These are phyloP conservation scores for Anisodus acutangulus DNA, from an alignment of 257 asterid species.

Conservation along the genomic window DNA sequence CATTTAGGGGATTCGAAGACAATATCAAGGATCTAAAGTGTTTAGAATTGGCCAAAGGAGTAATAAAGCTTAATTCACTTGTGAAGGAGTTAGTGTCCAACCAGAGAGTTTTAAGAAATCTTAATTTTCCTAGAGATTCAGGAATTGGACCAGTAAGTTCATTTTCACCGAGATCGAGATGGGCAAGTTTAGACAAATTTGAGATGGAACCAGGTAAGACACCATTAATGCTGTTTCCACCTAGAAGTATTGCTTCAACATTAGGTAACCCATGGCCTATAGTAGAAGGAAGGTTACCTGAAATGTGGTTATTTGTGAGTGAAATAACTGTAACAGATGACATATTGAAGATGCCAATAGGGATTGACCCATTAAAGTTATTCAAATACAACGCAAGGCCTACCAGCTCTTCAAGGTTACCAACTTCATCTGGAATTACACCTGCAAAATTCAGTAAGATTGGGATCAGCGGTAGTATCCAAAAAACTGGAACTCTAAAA, in stretches of 20 bases:
- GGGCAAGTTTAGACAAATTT: conserved; percentile 25
- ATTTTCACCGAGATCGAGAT: not conserved
- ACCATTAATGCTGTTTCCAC: conserved; percentile 21
- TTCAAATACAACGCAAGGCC: conserved; percentile 27
- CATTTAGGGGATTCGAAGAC: not conserved
- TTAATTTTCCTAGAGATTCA: conserved; percentile 26
- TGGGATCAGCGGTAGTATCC: too few species aligned
- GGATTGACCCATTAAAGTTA: conserved; percentile 38
- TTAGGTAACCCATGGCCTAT: conserved; percentile 27
- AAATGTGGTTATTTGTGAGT: conserved; percentile 37
- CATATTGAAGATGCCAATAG: conserved; percentile 35
- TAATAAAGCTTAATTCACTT: conserved; percentile 34
- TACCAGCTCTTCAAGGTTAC: conserved; percentile 33
- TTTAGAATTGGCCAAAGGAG: conserved; percentile 41
- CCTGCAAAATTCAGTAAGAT: conserved; percentile 31
- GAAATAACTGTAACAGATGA: conserved; percentile 32
- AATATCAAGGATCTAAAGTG: conserved; percentile 8
- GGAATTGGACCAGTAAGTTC: conserved; percentile 32
- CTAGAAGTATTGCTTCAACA: conserved; percentile 17
- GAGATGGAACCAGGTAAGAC: conserved; percentile 35
- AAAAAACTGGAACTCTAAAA: not conserved
- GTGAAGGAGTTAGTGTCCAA: conserved; percentile 8
- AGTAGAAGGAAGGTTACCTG: conserved; percentile 37
- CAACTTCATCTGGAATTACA: conserved; percentile 40
- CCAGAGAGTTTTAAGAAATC: not conserved